Conservation (phyloP, 805 yeast species). For the Brettanomyces sp. region DNA sequence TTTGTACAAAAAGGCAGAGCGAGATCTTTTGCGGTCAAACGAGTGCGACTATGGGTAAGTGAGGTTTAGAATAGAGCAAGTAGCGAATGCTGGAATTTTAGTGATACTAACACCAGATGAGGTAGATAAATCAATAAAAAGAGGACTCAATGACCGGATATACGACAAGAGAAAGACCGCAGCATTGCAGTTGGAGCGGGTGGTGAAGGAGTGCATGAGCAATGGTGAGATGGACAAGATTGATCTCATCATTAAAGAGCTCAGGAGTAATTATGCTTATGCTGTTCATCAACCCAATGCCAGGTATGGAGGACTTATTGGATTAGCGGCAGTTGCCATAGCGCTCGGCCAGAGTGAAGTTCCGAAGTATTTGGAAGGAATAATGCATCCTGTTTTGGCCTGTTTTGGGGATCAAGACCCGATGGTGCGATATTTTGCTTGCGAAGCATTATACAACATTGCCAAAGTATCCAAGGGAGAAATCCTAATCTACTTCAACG, state of each 20-base stretch:
- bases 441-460: conserved; percentile 90
- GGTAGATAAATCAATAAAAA: conserved; percentile 51
- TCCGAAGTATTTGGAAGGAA: conserved; percentile 72
- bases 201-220: conserved; percentile 60
- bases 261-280: conserved; percentile 70
- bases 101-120: not conserved
- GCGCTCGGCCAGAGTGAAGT: conserved; percentile 83
- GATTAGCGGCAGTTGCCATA: conserved; percentile 90
- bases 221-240: conserved; percentile 48
- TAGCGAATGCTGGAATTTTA: no score
- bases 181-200: conserved; percentile 68
- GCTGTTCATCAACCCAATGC: conserved; percentile 81
- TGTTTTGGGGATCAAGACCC: conserved; percentile 97
- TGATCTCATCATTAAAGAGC: conserved; percentile 57
- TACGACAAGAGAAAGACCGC: conserved; percentile 74
- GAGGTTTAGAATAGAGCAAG: no score
- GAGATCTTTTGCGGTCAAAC: no score
- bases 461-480: conserved; percentile 97
- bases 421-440: conserved; percentile 93
- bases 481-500: conserved; percentile 82
- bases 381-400: conserved; percentile 87
- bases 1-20: no score
- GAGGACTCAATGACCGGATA: conserved; percentile 63
- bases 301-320: conserved; percentile 91
- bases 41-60: no score